Percentiles rank a stretch among this genome's conserved stretches.
phyloP scores from a whole-genome alignment of 768 basidiomycete species.

The Hebeloma cylindrosporum region DNA sequence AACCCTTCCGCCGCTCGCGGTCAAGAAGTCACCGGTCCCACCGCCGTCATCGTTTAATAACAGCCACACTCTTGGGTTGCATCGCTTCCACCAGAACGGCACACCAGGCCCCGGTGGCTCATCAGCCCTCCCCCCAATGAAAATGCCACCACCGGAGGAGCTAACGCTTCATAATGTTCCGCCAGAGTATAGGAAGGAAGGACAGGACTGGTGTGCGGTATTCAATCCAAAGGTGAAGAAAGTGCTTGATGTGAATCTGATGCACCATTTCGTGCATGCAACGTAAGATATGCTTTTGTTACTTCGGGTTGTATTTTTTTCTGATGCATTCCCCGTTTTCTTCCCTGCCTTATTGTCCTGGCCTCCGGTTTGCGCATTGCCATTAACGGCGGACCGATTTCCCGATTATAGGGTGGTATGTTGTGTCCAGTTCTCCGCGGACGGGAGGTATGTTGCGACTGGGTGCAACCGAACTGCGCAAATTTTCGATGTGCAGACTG shows the following conservation, averaged over 20 bases:
- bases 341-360: not conserved
- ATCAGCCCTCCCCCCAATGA: slow-evolving; percentile 16
- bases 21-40: slow-evolving; percentile 1
- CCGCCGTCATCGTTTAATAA: slow-evolving; percentile 5
- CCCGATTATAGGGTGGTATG: slow-evolving; percentile 53
- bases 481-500: slow-evolving; percentile 92
- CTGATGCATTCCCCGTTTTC: not conserved
- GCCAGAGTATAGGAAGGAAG: slow-evolving; percentile 61
- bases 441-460: slow-evolving; percentile 89
- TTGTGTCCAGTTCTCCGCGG: slow-evolving; percentile 92
- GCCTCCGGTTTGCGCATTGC: no score
- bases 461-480: slow-evolving; percentile 94
- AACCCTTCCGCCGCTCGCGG: slow-evolving; percentile 1
- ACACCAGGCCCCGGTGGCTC: slow-evolving; percentile 10
- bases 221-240: slow-evolving; percentile 78
- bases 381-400: no score
- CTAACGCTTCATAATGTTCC: slow-evolving; percentile 46
- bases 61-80: slow-evolving; percentile 2
- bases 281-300: no score
- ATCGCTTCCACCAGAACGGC: slow-evolving; percentile 10
- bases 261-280: slow-evolving; percentile 81
- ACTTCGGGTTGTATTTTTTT: slow-evolving; percentile 12
- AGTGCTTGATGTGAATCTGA: slow-evolving; percentile 67
- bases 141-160: slow-evolving; percentile 31
- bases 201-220: slow-evolving; percentile 82